These are phyloP conservation scores for Ogataea parapolymorpha DNA, from an alignment of 805 yeast genomes.

Conservation along the genomic window DNA sequence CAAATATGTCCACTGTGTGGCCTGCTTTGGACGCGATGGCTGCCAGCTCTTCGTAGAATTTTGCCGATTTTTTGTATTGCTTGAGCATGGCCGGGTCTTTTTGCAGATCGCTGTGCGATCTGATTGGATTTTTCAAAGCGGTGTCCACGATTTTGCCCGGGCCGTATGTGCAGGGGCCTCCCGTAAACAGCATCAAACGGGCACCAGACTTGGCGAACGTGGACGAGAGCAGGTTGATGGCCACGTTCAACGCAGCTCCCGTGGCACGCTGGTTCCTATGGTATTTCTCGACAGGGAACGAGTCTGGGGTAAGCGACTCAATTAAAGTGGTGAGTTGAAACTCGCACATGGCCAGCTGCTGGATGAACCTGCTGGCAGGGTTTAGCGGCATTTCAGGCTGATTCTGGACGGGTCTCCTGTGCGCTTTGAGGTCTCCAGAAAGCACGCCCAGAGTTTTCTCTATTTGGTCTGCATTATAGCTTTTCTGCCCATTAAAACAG, in stretches of 20 bases:
- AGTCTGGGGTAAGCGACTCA: slow-evolving; percentile 46
- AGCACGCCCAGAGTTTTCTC: slow-evolving; percentile 45
- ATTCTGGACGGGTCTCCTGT: slow-evolving; percentile 7
- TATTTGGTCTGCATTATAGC: slow-evolving; percentile 46
- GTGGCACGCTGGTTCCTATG: slow-evolving; percentile 54
- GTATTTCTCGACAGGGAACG: slow-evolving; percentile 44
- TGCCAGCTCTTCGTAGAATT: slow-evolving; percentile 50
- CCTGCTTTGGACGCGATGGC: slow-evolving; percentile 46
- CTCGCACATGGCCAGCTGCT: slow-evolving; percentile 47
- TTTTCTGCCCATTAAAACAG: slow-evolving; percentile 56
- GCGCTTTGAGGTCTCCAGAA: slow-evolving; percentile 30
- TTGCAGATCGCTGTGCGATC: slow-evolving; percentile 62
- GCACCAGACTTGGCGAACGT: slow-evolving; percentile 50
- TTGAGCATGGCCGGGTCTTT: slow-evolving; percentile 40
- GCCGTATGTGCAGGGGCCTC: slow-evolving; percentile 65
- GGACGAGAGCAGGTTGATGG: slow-evolving; percentile 36
- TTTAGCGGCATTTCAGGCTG: slow-evolving; percentile 20
- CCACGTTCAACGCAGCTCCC: slow-evolving; percentile 56
- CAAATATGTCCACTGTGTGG: slow-evolving; percentile 52
- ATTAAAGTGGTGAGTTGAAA: slow-evolving; percentile 47
- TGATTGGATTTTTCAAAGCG: slow-evolving; percentile 56
- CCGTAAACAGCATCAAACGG: slow-evolving; percentile 51
- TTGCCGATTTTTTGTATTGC: slow-evolving; percentile 41
- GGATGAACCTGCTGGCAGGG: slow-evolving; percentile 41
- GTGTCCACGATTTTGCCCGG: slow-evolving; percentile 60